Percentiles rank a stretch among this genome's conserved stretches.
Evolutionary conservation across 2,329 filamentous ascomycete species (phyloP).

Genomic region (Xylaria sp.): DNA sequence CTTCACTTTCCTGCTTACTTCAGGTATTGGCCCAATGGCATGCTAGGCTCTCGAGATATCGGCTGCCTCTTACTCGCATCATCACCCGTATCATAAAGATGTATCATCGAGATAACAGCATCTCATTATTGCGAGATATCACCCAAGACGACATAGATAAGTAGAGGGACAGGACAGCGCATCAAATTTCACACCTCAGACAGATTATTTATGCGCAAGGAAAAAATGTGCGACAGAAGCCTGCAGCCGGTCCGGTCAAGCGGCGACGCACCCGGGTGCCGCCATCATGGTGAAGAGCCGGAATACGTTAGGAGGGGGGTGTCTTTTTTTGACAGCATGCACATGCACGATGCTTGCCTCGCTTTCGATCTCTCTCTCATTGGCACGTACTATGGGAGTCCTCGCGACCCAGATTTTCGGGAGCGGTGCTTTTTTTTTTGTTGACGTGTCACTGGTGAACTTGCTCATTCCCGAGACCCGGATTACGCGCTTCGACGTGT

Average conservation of each 20-base stretch:
- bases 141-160: constrained; percentile 7
- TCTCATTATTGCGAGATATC: constrained; percentile 27
- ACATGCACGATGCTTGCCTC: constrained; percentile 36
- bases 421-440: constrained; percentile 35
- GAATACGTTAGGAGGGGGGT: constrained; percentile 22
- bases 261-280: constrained; percentile 31
- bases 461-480: constrained; percentile 27
- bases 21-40: constrained; percentile 13
- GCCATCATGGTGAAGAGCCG: constrained; percentile 28
- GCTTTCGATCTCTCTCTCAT: constrained; percentile 31
- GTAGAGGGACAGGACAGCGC: constrained; percentile 18
- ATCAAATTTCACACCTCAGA: constrained; percentile 9
- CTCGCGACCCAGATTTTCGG: constrained; percentile 44
- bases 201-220: constrained; percentile 22
- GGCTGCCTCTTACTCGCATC: constrained; percentile 24
- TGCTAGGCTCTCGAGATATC: constrained; percentile 17
- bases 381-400: constrained; percentile 33
- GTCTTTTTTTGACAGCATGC: constrained; percentile 30
- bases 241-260: constrained; percentile 30
- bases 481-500: constrained; percentile 30
- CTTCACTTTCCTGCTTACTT: constrained; percentile 9
- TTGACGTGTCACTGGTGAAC: constrained; percentile 45
- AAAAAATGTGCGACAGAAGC: constrained; percentile 18
- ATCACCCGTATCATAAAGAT: constrained; percentile 2
- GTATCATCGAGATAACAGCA: constrained; percentile 25